Conservation (phyloP, 2,329 filamentous ascomycete species). For the Sporothrix inflata region DNA sequence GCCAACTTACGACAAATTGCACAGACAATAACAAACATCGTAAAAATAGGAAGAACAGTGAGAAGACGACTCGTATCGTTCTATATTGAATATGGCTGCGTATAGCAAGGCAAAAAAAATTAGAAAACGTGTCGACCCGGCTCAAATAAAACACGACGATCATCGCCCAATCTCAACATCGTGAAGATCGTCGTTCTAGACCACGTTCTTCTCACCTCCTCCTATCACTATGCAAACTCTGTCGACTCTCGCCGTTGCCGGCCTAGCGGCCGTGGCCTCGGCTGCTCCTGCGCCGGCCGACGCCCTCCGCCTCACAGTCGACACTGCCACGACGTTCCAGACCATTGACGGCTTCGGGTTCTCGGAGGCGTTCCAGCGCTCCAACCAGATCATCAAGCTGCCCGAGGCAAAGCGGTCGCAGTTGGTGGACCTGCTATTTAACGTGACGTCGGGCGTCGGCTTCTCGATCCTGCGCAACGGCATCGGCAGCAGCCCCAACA, state of each 20-base stretch:
- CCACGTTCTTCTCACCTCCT: background rate
- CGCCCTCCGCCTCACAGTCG: slow-evolving; percentile 31
- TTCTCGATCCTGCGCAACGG: slow-evolving; percentile 49
- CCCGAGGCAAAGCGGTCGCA: slow-evolving; percentile 42
- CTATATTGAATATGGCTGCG: no score
- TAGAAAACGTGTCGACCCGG: no score
- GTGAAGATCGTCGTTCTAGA: background rate
- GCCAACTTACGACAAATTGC: background rate
- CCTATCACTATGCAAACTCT: background rate
- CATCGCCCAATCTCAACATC: background rate
- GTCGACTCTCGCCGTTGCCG: background rate
- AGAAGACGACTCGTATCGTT: no score
- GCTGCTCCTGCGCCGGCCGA: background rate
- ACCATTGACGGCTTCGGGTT: slow-evolving; percentile 49
- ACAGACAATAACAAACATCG: background rate
- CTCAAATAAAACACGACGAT: no score
- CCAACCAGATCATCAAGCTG: slow-evolving; percentile 40
- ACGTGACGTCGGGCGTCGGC: slow-evolving; percentile 41
- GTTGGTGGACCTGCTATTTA: slow-evolving; percentile 46
- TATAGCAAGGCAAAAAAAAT: no score
- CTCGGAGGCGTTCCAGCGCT: slow-evolving; percentile 48
- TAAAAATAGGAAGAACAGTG: background rate
- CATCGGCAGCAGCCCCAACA: slow-evolving; percentile 45
- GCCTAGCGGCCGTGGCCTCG: background rate
- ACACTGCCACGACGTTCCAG: slow-evolving; percentile 40